Base-by-base conservation (phyloP, 1,284 basidiomycete genomes). In the Ganoderma leucocontextum region DNA sequence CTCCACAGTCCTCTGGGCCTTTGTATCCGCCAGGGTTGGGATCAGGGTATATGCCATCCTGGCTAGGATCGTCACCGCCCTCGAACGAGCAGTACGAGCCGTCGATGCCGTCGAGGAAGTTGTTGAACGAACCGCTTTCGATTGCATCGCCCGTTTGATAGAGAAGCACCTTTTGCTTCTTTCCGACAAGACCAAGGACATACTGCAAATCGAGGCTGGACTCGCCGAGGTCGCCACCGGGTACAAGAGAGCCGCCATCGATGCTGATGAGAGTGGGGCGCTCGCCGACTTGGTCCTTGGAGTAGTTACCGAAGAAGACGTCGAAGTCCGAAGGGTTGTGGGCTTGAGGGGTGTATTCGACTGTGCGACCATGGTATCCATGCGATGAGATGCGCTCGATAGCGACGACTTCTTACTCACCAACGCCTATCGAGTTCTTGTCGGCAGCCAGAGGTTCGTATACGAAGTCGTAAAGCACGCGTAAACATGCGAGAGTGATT, bases 401-500 rank as follows among this genome's bases (percentile, higher is more conserved):
- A 35, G 52, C 25, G 17, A 55, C 29, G 63, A 36, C 17, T 6
- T 22, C 10, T n/a, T 12, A 65, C 69, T 81, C 67, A 58, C 85
- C 84, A 58, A 89, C 81, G 62, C 87, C 88, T 53, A 90, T 80
- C 35, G 78, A 83, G 74, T 87, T 89, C 52, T 74, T 79, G n/a
- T 71, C 74, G 1, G 82, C 80, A 4, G 84, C 79, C 8, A 75
- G 66, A 3, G 86, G 86, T 0, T 80, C 79, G 72, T 89, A 89
- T 5, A 69, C 70, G 19, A 79, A 79, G 22, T 85, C 85, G 75
- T 89, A 90, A 39, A 89, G 74, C 3, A 80, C 80, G 57, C 83
- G 77, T 62, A 90, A 76, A 73, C 88, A 90, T 0, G 83, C 77
- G 15, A 87, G 87, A 0, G 88, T 89, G 63, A 89, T 83, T 1